A percentile compares a stretch with the other conserved stretches of the same genome.
Conservation (phyloP, 805 yeast species). For the Danielozyma ontarioensis region DNA sequence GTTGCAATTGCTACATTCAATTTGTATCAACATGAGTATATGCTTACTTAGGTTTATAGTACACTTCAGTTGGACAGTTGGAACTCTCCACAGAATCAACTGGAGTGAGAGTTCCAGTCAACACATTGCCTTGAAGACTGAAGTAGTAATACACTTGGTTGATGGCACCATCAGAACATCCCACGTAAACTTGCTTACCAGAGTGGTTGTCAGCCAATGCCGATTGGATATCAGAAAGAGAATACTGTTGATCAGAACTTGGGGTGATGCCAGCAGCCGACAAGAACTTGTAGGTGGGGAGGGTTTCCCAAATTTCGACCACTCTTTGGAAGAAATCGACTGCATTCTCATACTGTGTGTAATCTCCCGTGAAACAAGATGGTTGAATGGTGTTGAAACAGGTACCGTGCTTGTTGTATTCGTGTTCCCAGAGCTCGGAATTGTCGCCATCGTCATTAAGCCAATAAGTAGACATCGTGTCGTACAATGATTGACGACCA, state of each 20-base stretch:
- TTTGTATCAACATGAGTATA: no score
- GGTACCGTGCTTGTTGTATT: slow-evolving; percentile 91
- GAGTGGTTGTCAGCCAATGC: slow-evolving; percentile 46
- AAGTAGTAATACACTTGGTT: slow-evolving; percentile 80
- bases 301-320: slow-evolving; percentile 48
- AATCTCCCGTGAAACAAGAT: slow-evolving; percentile 48
- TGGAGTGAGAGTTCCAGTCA: slow-evolving; percentile 37
- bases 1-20: no score
- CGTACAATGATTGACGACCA: slow-evolving; percentile 48
- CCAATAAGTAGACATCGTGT: slow-evolving; percentile 62
- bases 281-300: slow-evolving; percentile 68
- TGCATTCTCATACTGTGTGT: slow-evolving; percentile 39
- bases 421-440: slow-evolving; percentile 77
- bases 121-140: slow-evolving; percentile 66
- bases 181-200: slow-evolving; percentile 56
- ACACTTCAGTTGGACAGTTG: slow-evolving; percentile 4
- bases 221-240: slow-evolving; percentile 47
- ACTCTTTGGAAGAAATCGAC: slow-evolving; percentile 66
- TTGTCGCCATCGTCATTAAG: slow-evolving; percentile 67
- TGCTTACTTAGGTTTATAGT: slow-evolving; percentile 5
- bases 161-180: slow-evolving; percentile 47
- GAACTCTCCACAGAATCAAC: slow-evolving; percentile 3
- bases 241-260: slow-evolving; percentile 48
- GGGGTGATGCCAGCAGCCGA: slow-evolving; percentile 70
- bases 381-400: slow-evolving; percentile 81